Conservation (phyloP, 345 rosid species). For the Euphorbia tirucalli region DNA sequence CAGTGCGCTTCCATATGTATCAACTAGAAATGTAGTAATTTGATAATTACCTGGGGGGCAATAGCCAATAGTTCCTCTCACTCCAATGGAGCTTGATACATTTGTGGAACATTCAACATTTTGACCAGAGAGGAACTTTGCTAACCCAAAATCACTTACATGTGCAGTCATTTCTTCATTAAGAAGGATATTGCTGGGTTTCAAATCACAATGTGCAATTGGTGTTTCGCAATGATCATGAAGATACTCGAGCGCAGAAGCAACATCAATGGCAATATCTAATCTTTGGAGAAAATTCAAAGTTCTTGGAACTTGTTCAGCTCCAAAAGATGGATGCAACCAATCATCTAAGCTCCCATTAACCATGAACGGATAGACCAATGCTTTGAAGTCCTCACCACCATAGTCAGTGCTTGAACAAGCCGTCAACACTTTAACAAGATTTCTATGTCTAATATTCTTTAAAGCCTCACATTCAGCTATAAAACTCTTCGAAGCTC, state of each 20-base stretch:
- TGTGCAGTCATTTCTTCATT: neutral
- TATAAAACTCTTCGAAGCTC: neutral
- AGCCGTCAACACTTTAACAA: neutral
- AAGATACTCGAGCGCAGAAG: neutral
- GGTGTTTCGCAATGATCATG: neutral
- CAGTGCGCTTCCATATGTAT: too few relatives aligned
- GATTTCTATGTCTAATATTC: neutral
- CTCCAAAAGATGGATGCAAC: neutral
- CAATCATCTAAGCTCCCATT: neutral
- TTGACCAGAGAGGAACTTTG: neutral
- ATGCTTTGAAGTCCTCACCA: neutral
- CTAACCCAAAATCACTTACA: neutral
- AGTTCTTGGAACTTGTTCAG: neutral
- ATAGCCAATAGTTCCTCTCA: slow-evolving; percentile 1
- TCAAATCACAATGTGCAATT: neutral
- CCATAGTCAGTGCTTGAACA: neutral
- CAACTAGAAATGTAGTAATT: neutral
- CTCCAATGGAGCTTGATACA: neutral
- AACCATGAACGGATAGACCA: neutral
- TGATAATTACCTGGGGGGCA: neutral
- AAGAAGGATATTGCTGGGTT: slow-evolving; percentile 3
- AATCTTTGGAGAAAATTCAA: neutral
- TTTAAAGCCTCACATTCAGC: neutral
- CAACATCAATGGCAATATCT: slow-evolving; percentile 1
- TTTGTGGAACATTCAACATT: neutral